A percentile compares a stretch with the other conserved stretches of the same genome.
phyloP scores from a whole-genome alignment of 2,329 filamentous ascomycete genomes.

The Macrophomina pseudophaseolina region DNA sequence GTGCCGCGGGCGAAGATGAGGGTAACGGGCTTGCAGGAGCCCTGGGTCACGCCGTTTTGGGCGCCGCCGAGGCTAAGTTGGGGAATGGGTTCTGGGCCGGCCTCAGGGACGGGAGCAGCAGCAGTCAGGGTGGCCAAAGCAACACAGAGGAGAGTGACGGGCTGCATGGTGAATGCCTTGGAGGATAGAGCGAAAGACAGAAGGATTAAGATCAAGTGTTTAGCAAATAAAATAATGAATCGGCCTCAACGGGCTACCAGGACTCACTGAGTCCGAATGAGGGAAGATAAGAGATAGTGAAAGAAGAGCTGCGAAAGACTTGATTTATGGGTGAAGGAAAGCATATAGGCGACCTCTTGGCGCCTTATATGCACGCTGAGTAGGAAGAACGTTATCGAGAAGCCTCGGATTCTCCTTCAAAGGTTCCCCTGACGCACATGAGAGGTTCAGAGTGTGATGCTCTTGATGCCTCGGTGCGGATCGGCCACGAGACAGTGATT shows the following conservation, averaged over 20 bases:
- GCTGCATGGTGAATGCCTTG: neutral
- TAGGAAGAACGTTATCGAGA: neutral
- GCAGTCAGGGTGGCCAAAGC: neutral
- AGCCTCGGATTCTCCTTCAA: neutral
- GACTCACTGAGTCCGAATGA: neutral
- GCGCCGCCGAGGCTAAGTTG: conserved; percentile 29
- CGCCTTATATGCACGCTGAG: neutral
- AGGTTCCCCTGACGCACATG: neutral
- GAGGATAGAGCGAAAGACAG: neutral
- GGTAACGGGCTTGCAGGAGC: conserved; percentile 39
- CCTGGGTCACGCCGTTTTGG: conserved; percentile 35
- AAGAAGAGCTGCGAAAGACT: neutral
- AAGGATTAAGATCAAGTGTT: neutral
- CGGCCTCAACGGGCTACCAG: neutral
- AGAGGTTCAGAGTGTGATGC: neutral
- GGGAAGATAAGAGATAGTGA: neutral
- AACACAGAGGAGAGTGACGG: neutral
- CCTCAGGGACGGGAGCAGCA: neutral
- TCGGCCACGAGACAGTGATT: neutral
- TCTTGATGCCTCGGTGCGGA: neutral
- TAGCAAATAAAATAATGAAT: neutral
- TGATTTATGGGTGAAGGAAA: neutral
- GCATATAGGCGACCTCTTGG: neutral
- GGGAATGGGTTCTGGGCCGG: neutral
- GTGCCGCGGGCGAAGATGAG: conserved; percentile 64